These are phyloP conservation scores for Mortierella sp. DNA, from an alignment of 371 early-diverging fungal genomes.

Conservation along the genomic window DNA sequence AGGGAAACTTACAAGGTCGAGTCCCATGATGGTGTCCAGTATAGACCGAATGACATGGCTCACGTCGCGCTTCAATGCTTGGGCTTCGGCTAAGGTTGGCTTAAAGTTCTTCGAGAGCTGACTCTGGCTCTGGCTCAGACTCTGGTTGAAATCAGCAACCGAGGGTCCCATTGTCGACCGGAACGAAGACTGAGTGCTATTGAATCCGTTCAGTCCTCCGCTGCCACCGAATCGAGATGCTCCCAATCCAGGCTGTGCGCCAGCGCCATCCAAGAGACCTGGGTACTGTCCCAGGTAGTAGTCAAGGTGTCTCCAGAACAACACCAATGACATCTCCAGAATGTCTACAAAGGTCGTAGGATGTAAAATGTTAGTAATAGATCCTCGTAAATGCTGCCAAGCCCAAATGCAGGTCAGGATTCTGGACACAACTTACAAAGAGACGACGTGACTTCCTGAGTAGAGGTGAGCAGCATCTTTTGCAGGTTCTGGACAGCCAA, in stretches of 20 bases:
- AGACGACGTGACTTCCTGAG: slow-evolving; percentile 52
- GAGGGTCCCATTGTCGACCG: slow-evolving; percentile 40
- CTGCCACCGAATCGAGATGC: slow-evolving; percentile 59
- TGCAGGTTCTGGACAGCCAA: slow-evolving; percentile 59
- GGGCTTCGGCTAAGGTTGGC: slow-evolving; percentile 60
- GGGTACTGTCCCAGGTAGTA: slow-evolving; percentile 58
- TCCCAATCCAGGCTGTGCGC: slow-evolving; percentile 29
- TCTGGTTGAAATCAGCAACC: slow-evolving; percentile 11
- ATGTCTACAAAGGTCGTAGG: slow-evolving; percentile 49
- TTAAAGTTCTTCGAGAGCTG: slow-evolving; percentile 55
- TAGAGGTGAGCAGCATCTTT: slow-evolving; percentile 45
- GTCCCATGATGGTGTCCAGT: slow-evolving; percentile 51
- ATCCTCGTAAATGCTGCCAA: background rate
- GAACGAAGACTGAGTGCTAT: slow-evolving; percentile 14
- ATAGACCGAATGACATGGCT: slow-evolving; percentile 62
- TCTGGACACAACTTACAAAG: slow-evolving; percentile 42
- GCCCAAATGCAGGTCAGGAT: background rate
- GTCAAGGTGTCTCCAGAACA: slow-evolving; percentile 68
- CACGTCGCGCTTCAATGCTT: slow-evolving; percentile 61
- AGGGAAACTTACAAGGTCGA: slow-evolving; percentile 49
- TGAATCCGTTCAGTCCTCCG: slow-evolving; percentile 29
- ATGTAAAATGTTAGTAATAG: background rate
- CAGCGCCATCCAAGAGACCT: slow-evolving; percentile 33
- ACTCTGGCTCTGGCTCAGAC: slow-evolving; percentile 29
- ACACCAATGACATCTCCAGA: slow-evolving; percentile 62